Conservation (phyloP, 768 basidiomycete species). For the Pulveroboletus ravenelii region DNA sequence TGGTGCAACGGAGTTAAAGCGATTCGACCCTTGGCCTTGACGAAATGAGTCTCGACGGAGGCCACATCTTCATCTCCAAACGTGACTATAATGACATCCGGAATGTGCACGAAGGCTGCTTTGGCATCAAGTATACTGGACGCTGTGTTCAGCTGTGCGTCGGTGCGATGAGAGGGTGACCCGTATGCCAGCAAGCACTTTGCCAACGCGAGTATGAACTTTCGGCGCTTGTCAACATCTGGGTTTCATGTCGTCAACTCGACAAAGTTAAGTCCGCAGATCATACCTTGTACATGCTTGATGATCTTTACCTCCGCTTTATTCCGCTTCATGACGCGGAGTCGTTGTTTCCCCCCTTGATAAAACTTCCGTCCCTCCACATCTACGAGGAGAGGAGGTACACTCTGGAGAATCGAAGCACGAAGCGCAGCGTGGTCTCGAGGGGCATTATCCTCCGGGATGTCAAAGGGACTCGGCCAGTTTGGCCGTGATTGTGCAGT, state of each 20-base stretch:
- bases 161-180: conserved; percentile 90
- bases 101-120: conserved; percentile 81
- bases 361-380: conserved; percentile 26
- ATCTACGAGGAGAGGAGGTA: conserved; percentile 8
- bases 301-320: conserved; percentile 35
- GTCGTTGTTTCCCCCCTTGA: conserved; percentile 26
- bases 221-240: conserved; percentile 49
- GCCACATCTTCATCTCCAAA: conserved; percentile 72
- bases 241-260: conserved; percentile 1
- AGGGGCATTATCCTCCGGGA: conserved; percentile 16
- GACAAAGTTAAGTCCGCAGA: not conserved
- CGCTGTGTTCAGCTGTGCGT: conserved; percentile 80
- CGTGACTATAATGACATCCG: conserved; percentile 74
- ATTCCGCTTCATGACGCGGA: conserved; percentile 29
- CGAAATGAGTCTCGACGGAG: conserved; percentile 78
- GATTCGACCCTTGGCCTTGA: conserved; percentile 75
- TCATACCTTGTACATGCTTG: conserved; percentile 45
- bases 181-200: conserved; percentile 89
- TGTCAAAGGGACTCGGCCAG: conserved; percentile 20
- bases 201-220: conserved; percentile 82
- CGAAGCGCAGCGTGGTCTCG: conserved; percentile 14
- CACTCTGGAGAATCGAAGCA: not conserved
- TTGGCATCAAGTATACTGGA: conserved; percentile 73
- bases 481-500: conserved; percentile 21
- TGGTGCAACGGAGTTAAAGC: conserved; percentile 78